Evolutionary conservation across 805 yeast genomes (phyloP).

Genomic region (Teunomyces panamensis): DNA sequence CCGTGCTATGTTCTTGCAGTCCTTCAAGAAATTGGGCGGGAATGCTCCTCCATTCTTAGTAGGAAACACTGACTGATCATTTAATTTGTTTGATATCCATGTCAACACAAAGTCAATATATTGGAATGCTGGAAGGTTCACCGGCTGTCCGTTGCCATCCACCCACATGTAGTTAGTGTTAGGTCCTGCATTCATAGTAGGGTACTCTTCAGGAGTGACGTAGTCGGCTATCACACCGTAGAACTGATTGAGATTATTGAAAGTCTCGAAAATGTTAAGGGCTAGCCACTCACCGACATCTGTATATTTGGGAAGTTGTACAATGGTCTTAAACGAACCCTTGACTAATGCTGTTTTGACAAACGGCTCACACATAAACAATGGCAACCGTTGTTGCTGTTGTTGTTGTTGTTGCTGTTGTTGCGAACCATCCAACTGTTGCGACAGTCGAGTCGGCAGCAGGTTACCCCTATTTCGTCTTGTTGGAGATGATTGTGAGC

Average conservation of each 20-base stretch:
- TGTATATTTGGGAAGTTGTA: constrained; percentile 90
- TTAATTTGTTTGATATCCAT: constrained; percentile 85
- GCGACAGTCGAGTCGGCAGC: constrained; percentile 11
- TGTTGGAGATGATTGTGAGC: constrained; percentile 24
- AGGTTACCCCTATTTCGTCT: constrained; percentile 11
- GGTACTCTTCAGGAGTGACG: constrained; percentile 84
- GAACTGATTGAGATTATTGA: constrained; percentile 80
- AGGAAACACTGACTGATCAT: constrained; percentile 88
- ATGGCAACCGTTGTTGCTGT: constrained; percentile 36
- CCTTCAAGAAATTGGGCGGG: constrained; percentile 79
- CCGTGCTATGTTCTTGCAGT: constrained; percentile 79
- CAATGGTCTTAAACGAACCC: constrained; percentile 95
- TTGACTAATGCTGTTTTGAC: constrained; percentile 92
- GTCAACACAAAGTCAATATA: constrained; percentile 89
- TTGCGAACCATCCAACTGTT: constrained; percentile 3
- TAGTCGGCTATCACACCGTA: constrained; percentile 89
- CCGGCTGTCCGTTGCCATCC: constrained; percentile 70
- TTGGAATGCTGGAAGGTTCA: constrained; percentile 86
- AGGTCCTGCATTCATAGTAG: constrained; percentile 96
- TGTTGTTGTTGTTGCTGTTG: constrained; percentile 10
- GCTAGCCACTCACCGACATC: constrained; percentile 97
- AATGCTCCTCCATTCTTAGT: constrained; percentile 87
- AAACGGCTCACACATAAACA: constrained; percentile 89
- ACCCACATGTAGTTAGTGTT: constrained; percentile 89
- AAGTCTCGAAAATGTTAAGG: constrained; percentile 84